Percentiles rank a stretch among this genome's conserved stretches.
These are phyloP conservation scores for Aspergillus caelatus DNA, from an alignment of 2,329 filamentous ascomycete species.

Conservation along the genomic window DNA sequence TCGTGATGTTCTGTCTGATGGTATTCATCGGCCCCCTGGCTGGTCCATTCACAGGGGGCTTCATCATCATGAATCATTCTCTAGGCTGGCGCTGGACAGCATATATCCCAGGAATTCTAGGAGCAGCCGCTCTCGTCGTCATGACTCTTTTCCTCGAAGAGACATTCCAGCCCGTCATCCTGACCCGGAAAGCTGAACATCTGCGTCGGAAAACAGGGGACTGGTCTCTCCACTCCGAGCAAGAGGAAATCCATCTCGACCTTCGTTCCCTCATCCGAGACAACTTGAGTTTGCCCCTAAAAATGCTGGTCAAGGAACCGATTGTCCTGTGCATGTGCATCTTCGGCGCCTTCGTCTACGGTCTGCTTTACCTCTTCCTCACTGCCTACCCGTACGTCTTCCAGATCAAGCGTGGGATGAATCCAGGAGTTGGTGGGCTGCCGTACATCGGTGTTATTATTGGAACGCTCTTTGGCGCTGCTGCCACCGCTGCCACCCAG, in stretches of 20 bases:
- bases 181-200: conserved; percentile 54
- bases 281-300: neutral
- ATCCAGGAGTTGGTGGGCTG: conserved; percentile 44
- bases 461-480: conserved; percentile 44
- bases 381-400: conserved; percentile 52
- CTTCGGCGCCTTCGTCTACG: conserved; percentile 37
- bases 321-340: conserved; percentile 36
- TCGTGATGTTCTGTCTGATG: conserved; percentile 54
- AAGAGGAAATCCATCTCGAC: neutral
- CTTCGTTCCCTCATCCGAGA: neutral
- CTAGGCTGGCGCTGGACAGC: conserved; percentile 56
- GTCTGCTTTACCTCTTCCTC: conserved; percentile 49
- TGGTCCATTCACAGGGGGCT: conserved; percentile 58
- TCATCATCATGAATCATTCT: conserved; percentile 49
- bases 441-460: conserved; percentile 50
- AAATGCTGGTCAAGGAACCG: conserved; percentile 47
- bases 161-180: conserved; percentile 55
- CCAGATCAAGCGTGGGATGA: conserved; percentile 40
- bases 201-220: conserved; percentile 55
- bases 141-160: conserved; percentile 50
- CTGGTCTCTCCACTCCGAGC: conserved; percentile 4
- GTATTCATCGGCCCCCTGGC: conserved; percentile 56
- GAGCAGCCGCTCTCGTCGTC: conserved; percentile 43
- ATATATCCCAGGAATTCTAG: conserved; percentile 55
- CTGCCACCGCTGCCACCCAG: conserved; percentile 45